Evolutionary conservation across 805 yeast genomes (phyloP), one percentile per base, ranked within the genome.

Genomic region (Ogataea ganodermae): DNA sequence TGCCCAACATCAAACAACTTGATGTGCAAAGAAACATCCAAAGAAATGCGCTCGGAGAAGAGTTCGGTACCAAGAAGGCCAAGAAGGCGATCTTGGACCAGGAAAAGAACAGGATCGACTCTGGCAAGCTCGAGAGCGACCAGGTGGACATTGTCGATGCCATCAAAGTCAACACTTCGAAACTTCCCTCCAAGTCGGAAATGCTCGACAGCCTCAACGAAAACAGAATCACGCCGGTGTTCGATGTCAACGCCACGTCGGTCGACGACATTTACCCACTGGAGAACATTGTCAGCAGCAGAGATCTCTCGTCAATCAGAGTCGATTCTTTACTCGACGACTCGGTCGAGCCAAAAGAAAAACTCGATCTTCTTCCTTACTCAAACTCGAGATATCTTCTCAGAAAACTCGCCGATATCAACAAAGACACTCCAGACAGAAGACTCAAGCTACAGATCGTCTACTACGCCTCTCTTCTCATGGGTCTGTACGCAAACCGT

Each of bases 31-130:
- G 76, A 57, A 71, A 77, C 49, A 71, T 74, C 14, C 89, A 88
- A 69, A 80, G 97, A 65, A 87, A 80, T 47, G 86, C 89, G 1
- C 76, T 94, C 62, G 99, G 99, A 62, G 92, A 89, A 69, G 95
- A 94, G 2, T 94, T 94, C 59, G 99, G 99, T 76, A 92, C 99
- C 48, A 91, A 88, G 72, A 91, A 83, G 72, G 97, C 97, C 52
- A 92, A 89, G 72, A 86, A 89, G 58, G 96, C 96, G 28, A 86
- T 94, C 60, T 72, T 79, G 43, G 92, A 85, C 63, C 69, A 82
- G 59, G 94, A 84, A 60, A 81, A 86, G 66, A 94, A 94, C 70
- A 78, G 86, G 59, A 83, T 94, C 61, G 97, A 94, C 64, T 78
- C 96, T 2, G 95, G 81, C 44, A 80, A 83, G 66, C 77, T 94